Conservation (phyloP, 2,329 filamentous ascomycete species). For the Tolypocladium nubicola region DNA sequence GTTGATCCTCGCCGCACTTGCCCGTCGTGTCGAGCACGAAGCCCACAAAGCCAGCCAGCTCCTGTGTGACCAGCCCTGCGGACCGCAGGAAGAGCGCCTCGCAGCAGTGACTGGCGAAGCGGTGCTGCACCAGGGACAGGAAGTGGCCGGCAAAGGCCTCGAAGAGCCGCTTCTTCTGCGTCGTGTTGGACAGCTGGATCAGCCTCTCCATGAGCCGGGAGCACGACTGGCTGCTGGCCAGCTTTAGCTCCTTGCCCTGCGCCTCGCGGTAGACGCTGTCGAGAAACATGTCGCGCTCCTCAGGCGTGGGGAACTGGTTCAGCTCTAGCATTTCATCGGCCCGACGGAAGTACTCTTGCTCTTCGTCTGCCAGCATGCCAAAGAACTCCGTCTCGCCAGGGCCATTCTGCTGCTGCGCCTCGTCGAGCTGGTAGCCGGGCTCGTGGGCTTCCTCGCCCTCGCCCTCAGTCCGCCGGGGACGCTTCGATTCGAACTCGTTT, state of each 20-base stretch:
- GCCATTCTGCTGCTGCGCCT: conserved; percentile 14
- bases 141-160: conserved; percentile 80
- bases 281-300: conserved; percentile 63
- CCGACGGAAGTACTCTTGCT: conserved; percentile 90
- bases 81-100: conserved; percentile 83
- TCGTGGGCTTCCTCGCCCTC: conserved; percentile 7
- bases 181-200: conserved; percentile 67
- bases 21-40: conserved; percentile 33
- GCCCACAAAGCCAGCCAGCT: conserved; percentile 44
- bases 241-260: conserved; percentile 85
- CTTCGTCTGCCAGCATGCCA: conserved; percentile 81
- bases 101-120: conserved; percentile 95
- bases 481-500: conserved; percentile 12
- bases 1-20: conserved; percentile 29
- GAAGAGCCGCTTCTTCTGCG: conserved; percentile 81
- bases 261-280: conserved; percentile 81
- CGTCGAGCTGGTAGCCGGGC: conserved; percentile 10
- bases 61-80: conserved; percentile 66
- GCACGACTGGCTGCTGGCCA: conserved; percentile 91
- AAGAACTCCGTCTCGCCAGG: conserved; percentile 66
- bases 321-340: conserved; percentile 84
- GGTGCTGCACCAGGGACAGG: conserved; percentile 80
- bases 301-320: conserved; percentile 71
- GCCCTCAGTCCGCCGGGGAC: conserved; percentile 11
- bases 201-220: conserved; percentile 87